phyloP scores from a whole-genome alignment of 495 filamentous ascomycete species.

The Hamigera avellanea region DNA sequence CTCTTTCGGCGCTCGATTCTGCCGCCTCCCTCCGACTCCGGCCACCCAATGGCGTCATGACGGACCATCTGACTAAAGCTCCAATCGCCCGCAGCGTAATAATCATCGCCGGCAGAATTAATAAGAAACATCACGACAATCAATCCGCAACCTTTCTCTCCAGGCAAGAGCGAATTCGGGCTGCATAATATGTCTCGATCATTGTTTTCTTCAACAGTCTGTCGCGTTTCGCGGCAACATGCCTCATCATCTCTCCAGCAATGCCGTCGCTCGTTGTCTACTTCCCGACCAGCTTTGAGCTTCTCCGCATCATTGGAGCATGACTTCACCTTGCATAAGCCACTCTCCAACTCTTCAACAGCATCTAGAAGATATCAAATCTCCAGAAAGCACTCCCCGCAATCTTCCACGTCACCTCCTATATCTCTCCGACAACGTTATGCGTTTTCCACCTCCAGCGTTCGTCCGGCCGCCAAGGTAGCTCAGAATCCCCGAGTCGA shows the following conservation, averaged over 20 bases:
- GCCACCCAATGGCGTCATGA: slow-evolving; percentile 22
- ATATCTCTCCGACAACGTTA: slow-evolving; percentile 7
- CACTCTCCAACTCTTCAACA: background rate
- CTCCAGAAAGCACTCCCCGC: background rate
- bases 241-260: slow-evolving; percentile 1
- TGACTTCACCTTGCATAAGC: slow-evolving; percentile 8
- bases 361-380: background rate
- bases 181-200: slow-evolving; percentile 18
- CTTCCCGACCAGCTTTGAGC: slow-evolving; percentile 14
- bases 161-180: too few relatives aligned
- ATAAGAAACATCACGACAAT: background rate
- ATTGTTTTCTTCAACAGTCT: slow-evolving; percentile 11
- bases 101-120: slow-evolving; percentile 1
- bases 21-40: slow-evolving; percentile 12
- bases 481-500: slow-evolving; percentile 34
- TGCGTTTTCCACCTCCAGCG: slow-evolving; percentile 24
- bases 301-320: slow-evolving; percentile 26
- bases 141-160: too few relatives aligned
- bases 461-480: slow-evolving; percentile 19
- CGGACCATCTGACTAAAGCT: slow-evolving; percentile 21
- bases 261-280: slow-evolving; percentile 13
- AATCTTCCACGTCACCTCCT: background rate
- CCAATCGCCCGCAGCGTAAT: slow-evolving; percentile 4
- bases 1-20: slow-evolving; percentile 13
- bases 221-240: slow-evolving; percentile 11